Conservation (phyloP, 2,329 filamentous ascomycete species). For the Dactylellina cionopaga region DNA sequence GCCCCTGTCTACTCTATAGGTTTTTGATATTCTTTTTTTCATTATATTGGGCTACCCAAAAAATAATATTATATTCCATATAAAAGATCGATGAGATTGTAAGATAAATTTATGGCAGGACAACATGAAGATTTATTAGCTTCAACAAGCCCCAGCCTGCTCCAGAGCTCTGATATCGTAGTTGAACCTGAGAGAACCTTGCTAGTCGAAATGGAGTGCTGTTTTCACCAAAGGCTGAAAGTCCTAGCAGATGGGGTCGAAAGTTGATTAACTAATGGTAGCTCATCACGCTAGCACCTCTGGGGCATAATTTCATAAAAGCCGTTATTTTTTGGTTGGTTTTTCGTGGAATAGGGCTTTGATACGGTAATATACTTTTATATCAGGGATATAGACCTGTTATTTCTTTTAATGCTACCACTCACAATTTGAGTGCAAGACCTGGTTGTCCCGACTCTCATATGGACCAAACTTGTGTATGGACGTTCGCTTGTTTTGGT, state of each 20-base stretch:
- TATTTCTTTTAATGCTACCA: neutral
- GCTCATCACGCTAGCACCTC: neutral
- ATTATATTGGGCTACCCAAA: neutral
- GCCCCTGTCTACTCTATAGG: neutral
- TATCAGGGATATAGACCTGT: neutral
- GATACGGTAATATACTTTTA: neutral
- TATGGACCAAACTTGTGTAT: too few relatives aligned
- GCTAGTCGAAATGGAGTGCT: neutral
- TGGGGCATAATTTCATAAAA: neutral
- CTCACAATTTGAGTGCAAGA: neutral
- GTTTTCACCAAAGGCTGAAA: neutral
- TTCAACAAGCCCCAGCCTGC: neutral
- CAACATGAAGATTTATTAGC: neutral
- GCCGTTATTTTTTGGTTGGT: neutral
- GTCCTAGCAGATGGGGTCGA: neutral
- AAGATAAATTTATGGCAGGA: neutral
- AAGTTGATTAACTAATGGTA: neutral
- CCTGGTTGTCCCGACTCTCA: too few relatives aligned
- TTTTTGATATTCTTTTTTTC: neutral
- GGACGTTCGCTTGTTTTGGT: too few relatives aligned
- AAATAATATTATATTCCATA: neutral
- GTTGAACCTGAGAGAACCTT: too few relatives aligned
- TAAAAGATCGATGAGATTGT: neutral
- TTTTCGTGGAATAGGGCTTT: constrained; percentile 1
- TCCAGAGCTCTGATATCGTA: neutral